Base-by-base conservation (phyloP, 768 basidiomycete species). In the Paxillus involutus region DNA sequence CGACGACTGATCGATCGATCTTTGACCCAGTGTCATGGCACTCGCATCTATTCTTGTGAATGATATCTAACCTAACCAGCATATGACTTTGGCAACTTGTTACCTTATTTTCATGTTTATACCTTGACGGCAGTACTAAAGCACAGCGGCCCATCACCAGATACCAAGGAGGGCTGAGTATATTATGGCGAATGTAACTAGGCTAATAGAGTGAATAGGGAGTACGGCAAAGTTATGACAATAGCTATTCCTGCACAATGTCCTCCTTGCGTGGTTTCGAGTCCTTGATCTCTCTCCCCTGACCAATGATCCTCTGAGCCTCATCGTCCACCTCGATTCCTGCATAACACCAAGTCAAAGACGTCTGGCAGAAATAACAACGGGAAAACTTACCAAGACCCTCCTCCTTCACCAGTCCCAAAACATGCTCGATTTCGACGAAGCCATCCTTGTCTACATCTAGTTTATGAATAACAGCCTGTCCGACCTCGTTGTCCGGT, bases 381-480 rank as follows among this genome's bases (percentile, higher is more conserved):
- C 10, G 5, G 12, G 16, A 26, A 29, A 1, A 68, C 81, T 45
- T 62, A 88, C 89, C 89, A 21, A 95, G 73, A 13, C 92, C 92
- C 60, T 94, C 91, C 73, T 97, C 91, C 62, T 85, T 81, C 21
- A 95, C 89, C 58, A 96, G 74, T 12, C 89, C 91, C 53, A 96
- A 71, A 35, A 99, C 94, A 65, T 99, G 95, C 71, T 96, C 92
- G 44, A 98, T 80, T 67, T 95, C 92, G 24, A 98, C 94, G 65
- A 85, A 96, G 0, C 96, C 95, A 67, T 98, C 96, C 71, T 91
- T 85, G 73, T 98, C 96, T 10, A 92, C 89, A 68, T 99, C 97
- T 63, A 98, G 75, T 72, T 98, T 98, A 66, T 92, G 85, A 49
- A 95, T 84, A 47, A 99, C 86, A 19, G 83, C 85, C 56, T 88